Base-by-base conservation (phyloP, 1,139 yeast genomes). In the Candida dubliniensis region DNA sequence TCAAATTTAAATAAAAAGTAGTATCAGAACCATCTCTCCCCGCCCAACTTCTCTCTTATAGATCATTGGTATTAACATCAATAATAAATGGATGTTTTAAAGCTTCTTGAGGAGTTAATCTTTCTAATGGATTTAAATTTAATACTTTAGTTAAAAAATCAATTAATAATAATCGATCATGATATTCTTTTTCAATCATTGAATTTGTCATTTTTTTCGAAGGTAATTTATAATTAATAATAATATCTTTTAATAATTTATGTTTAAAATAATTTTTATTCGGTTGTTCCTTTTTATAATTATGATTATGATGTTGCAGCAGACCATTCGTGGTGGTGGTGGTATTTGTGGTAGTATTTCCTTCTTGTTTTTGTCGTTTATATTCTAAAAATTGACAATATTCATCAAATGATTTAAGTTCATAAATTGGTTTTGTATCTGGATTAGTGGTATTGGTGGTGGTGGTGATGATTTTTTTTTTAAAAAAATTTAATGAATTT, bases 81-180 rank as follows among this genome's bases (percentile, higher is more conserved):
- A 54, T 84, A 15, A 93, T 81, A 63, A 95, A 93, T 0, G 98
- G 98, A 66, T 95, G 99, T 64, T 82, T 74, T 23, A 86, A 74
- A 0, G 98, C 99, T 62, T 93, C 97, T 55, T 89, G 96, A 9
- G 99, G 99, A 0, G 97, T 89, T 83, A 96, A 85, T 55, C 99
- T 77, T 62, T 91, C 96, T 56, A 93, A 74, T 0, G 99, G 99
- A 64, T 91, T 91, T 59, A 89, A 67, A 54, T 85, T 88, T 47
- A 93, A 70, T 9, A 88, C 77, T 31, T 96, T 96, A 39, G 74
- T 67, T 41, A 93, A 73, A 58, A 93, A 89, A 61, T 91, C 96
- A 31, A 84, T 74, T 52, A 93, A 74, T 35, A 88, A 74, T 41
- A 75, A 74, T 41, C 98, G 71, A 54, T 87, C 89, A 43, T 76